These are phyloP conservation scores for Diplodia seriata DNA, from an alignment of 2,329 filamentous ascomycete species.

Conservation along the genomic window DNA sequence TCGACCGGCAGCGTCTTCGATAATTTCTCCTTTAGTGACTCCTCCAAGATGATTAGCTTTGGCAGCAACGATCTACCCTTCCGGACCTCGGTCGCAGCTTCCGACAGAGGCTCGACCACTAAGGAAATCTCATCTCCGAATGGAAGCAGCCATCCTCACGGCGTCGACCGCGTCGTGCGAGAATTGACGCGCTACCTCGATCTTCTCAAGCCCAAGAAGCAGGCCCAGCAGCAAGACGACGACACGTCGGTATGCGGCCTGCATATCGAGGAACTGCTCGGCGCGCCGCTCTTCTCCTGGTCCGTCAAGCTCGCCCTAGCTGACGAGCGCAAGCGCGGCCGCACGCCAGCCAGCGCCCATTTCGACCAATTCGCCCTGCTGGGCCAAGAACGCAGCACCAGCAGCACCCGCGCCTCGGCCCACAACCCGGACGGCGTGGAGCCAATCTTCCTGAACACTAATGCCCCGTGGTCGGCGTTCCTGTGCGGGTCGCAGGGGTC, in stretches of 20 bases:
- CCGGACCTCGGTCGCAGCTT: constrained; percentile 3
- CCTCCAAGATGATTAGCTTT: background rate
- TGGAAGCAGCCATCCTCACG: background rate
- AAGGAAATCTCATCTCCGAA: background rate
- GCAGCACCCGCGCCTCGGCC: background rate
- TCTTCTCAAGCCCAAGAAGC: background rate
- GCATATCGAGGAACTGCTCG: constrained; percentile 26
- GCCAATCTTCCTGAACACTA: constrained; percentile 59
- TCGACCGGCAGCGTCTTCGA: background rate
- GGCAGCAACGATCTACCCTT: background rate
- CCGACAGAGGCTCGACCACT: background rate
- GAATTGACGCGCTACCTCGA: constrained; percentile 21
- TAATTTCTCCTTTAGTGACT: constrained; percentile 1
- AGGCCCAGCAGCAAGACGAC: background rate
- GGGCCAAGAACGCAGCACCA: constrained; percentile 16
- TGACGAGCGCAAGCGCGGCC: constrained; percentile 8
- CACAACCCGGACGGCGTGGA: constrained; percentile 12
- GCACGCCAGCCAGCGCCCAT: background rate
- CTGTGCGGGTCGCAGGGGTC: constrained; percentile 69
- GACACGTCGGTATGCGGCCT: background rate
- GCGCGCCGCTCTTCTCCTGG: constrained; percentile 30
- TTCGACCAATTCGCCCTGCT: constrained; percentile 31
- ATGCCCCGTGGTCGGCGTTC: constrained; percentile 64
- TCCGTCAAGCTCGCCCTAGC: constrained; percentile 21
- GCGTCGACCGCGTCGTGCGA: constrained; percentile 18